Conservation (phyloP, 768 basidiomycete species). For the Boletus barrowsii region DNA sequence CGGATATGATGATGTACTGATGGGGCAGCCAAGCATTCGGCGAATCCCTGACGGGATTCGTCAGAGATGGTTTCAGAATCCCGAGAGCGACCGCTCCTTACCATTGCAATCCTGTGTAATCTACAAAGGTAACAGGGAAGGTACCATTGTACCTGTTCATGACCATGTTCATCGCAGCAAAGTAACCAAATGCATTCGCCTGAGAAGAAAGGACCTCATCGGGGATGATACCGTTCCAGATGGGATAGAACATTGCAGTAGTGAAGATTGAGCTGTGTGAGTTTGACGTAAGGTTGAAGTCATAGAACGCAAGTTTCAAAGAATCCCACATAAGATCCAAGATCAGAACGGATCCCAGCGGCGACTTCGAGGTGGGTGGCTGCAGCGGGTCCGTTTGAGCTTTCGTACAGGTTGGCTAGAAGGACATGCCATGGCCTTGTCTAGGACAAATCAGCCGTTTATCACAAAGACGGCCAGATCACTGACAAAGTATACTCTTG, state of each 20-base stretch:
- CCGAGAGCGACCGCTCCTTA: no score
- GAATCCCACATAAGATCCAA: slow-evolving; percentile 87
- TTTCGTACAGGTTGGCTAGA: slow-evolving; percentile 58
- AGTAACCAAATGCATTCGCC: slow-evolving; percentile 65
- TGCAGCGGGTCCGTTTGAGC: slow-evolving; percentile 42
- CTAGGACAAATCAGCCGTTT: slow-evolving; percentile 52
- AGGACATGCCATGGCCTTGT: slow-evolving; percentile 61
- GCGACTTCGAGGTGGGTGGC: slow-evolving; percentile 56
- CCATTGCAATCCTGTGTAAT: slow-evolving; percentile 13
- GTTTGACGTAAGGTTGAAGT: slow-evolving; percentile 76
- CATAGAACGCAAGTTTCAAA: slow-evolving; percentile 83
- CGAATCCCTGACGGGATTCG: slow-evolving; percentile 37
- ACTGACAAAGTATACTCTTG: slow-evolving; percentile 82
- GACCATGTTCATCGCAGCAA: slow-evolving; percentile 57
- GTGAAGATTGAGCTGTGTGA: slow-evolving; percentile 64
- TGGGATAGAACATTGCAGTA: slow-evolving; percentile 77
- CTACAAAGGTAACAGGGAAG: slow-evolving; percentile 69
- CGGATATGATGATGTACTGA: slow-evolving; percentile 76
- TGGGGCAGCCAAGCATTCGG: slow-evolving; percentile 92
- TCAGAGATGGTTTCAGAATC: no score
- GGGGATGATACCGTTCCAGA: slow-evolving; percentile 87
- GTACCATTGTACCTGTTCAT: slow-evolving; percentile 87
- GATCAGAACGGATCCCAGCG: slow-evolving; percentile 42
- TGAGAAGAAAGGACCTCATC: slow-evolving; percentile 53
- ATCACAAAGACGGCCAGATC: slow-evolving; percentile 80